phyloP scores from a whole-genome alignment of 1,139 yeast genomes.

The Saccharomyces hybrid region DNA sequence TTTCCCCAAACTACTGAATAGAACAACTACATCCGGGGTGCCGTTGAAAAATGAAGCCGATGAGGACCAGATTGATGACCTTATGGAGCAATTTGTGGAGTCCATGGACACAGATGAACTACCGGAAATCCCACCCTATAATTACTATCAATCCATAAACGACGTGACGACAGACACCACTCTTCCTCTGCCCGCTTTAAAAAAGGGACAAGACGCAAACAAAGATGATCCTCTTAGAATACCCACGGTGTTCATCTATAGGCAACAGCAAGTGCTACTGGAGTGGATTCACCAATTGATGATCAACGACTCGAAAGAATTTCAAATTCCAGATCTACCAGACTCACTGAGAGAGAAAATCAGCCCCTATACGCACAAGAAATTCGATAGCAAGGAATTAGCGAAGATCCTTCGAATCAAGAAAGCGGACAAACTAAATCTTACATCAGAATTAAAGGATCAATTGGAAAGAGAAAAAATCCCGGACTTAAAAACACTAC shows the following conservation, averaged over 20 bases:
- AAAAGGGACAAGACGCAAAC: neutral
- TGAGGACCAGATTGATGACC: conserved; percentile 12
- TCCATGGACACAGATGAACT: conserved; percentile 19
- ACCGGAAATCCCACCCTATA: conserved; percentile 5
- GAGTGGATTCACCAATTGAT: conserved; percentile 22
- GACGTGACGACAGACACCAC: conserved; percentile 8
- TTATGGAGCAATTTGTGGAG: conserved; percentile 24
- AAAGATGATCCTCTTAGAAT: conserved; percentile 18
- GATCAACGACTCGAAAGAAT: conserved; percentile 10
- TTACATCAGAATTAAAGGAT: no score
- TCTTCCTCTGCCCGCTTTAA: conserved; percentile 17
- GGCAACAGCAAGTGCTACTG: conserved; percentile 22
- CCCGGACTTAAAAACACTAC: no score
- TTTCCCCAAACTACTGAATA: conserved; percentile 45
- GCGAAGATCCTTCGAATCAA: conserved; percentile 15
- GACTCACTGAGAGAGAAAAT: conserved; percentile 10
- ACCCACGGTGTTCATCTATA: conserved; percentile 22
- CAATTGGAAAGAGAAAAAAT: no score
- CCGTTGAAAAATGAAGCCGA: conserved; percentile 20
- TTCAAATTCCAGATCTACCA: conserved; percentile 18
- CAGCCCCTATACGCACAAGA: conserved; percentile 10
- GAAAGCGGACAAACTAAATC: conserved; percentile 6
- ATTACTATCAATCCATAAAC: conserved; percentile 12
- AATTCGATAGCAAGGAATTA: conserved; percentile 7
- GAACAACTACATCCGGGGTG: conserved; percentile 32